These are phyloP conservation scores for Microdochium bolleyi DNA, from an alignment of 2,329 filamentous ascomycete genomes.

Conservation along the genomic window DNA sequence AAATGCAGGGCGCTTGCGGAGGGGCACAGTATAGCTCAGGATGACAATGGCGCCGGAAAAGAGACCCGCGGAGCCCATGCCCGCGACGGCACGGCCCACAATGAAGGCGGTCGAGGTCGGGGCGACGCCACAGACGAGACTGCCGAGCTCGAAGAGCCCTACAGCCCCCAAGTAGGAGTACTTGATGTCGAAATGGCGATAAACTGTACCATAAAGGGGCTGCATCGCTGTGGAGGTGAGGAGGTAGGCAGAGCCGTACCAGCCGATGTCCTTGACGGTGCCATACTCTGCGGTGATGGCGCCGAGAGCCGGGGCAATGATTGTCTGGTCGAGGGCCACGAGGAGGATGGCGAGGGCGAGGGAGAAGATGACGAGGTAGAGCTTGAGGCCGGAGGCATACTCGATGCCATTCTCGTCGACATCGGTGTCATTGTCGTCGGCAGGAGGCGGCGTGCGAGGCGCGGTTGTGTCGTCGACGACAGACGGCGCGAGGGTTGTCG, in stretches of 20 bases:
- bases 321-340: slow-evolving; percentile 1
- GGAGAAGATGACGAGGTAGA: slow-evolving; percentile 1
- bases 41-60: slow-evolving; percentile 1
- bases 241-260: not conserved
- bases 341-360: not conserved
- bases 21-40: not conserved
- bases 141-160: not conserved
- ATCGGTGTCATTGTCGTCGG: not conserved
- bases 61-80: not conserved
- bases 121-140: slow-evolving; percentile 1
- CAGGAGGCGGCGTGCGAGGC: not conserved
- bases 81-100: not conserved
- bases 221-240: not conserved
- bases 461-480: not conserved
- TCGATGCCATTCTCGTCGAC: not conserved
- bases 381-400: not conserved
- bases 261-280: slow-evolving; percentile 1
- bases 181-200: not conserved
- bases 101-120: slow-evolving; percentile 1
- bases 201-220: not conserved
- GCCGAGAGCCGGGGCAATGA: not conserved
- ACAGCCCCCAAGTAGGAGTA: not conserved
- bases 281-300: slow-evolving; percentile 1
- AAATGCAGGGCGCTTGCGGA: not conserved
- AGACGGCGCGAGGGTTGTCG: too few species aligned